Percentiles rank a stretch among this genome's conserved stretches.
These are phyloP conservation scores for Incumbomyces lentus DNA, from an alignment of 2,329 filamentous ascomycete genomes.

Conservation along the genomic window DNA sequence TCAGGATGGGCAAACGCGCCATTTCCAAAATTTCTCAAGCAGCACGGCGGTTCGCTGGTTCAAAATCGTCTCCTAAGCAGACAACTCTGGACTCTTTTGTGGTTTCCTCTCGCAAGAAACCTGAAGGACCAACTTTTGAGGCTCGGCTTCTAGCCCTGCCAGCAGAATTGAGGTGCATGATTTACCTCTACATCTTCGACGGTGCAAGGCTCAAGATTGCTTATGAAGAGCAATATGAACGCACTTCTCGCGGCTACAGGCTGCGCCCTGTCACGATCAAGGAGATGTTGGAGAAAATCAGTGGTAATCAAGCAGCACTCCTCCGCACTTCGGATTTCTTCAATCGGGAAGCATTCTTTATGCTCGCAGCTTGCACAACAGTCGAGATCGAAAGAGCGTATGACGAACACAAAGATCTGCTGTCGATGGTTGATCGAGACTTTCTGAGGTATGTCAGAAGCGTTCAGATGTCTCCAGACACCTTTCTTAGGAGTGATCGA, in stretches of 20 bases:
- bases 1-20: too few relatives aligned
- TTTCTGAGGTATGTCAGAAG: slow-evolving; percentile 6
- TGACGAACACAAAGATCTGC: background rate
- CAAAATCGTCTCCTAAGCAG: too few relatives aligned
- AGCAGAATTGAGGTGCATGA: slow-evolving; percentile 1
- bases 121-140: background rate
- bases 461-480: slow-evolving; percentile 1
- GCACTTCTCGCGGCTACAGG: background rate
- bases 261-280: background rate
- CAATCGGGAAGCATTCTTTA: slow-evolving; percentile 3
- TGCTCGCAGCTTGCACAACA: slow-evolving; percentile 2
- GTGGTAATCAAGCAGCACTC: background rate
- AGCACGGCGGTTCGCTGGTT: too few relatives aligned
- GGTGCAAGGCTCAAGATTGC: background rate
- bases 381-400: background rate
- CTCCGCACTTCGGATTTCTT: slow-evolving; percentile 2
- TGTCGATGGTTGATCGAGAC: background rate
- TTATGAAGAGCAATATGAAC: background rate
- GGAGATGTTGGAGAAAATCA: slow-evolving; percentile 2
- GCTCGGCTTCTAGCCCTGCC: slow-evolving; percentile 1
- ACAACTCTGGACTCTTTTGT: background rate
- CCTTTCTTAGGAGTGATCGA: slow-evolving; percentile 6
- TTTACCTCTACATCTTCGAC: slow-evolving; percentile 2
- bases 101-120: background rate
- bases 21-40: too few relatives aligned